Conservation (phyloP, 73 alveolate species). For the Effrenium voratum region DNA sequence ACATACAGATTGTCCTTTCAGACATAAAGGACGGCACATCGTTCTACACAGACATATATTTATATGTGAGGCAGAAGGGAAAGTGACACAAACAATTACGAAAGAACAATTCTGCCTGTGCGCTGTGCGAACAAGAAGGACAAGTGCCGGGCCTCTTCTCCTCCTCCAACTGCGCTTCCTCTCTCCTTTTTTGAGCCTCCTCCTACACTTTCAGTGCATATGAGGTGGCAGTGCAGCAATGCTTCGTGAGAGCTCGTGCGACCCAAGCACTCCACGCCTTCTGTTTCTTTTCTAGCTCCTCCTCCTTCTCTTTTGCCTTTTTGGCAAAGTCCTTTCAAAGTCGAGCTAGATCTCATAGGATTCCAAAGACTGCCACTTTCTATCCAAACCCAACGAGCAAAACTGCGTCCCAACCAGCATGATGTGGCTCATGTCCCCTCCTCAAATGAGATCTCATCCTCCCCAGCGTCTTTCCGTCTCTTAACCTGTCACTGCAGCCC, state of each 20-base stretch:
- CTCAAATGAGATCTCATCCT: slow-evolving; percentile 88
- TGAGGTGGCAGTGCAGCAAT: not conserved
- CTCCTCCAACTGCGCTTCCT: slow-evolving; percentile 61
- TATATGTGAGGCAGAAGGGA: not conserved
- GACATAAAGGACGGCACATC: too few relatives aligned
- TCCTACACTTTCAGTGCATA: not conserved
- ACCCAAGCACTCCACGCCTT: not conserved
- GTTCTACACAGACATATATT: too few relatives aligned
- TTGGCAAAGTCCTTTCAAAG: slow-evolving; percentile 88
- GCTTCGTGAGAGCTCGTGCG: not conserved
- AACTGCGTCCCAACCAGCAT: too few relatives aligned
- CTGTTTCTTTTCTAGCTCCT: slow-evolving; percentile 79
- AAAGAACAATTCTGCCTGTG: not conserved
- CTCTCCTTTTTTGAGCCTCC: slow-evolving; percentile 69
- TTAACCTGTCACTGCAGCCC: slow-evolving; percentile 7
- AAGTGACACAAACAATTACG: too few relatives aligned
- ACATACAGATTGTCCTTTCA: not conserved
- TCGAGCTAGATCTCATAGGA: too few relatives aligned
- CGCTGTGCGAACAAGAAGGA: not conserved
- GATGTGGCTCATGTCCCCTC: too few relatives aligned
- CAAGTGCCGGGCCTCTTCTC: slow-evolving; percentile 30
- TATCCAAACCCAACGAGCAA: too few relatives aligned
- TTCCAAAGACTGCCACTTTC: too few relatives aligned
- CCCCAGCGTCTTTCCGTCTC: slow-evolving; percentile 72
- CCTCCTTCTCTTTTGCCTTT: slow-evolving; percentile 83